phyloP scores from a whole-genome alignment of 2,329 filamentous ascomycete genomes.

The Botrytis sinoallii region DNA sequence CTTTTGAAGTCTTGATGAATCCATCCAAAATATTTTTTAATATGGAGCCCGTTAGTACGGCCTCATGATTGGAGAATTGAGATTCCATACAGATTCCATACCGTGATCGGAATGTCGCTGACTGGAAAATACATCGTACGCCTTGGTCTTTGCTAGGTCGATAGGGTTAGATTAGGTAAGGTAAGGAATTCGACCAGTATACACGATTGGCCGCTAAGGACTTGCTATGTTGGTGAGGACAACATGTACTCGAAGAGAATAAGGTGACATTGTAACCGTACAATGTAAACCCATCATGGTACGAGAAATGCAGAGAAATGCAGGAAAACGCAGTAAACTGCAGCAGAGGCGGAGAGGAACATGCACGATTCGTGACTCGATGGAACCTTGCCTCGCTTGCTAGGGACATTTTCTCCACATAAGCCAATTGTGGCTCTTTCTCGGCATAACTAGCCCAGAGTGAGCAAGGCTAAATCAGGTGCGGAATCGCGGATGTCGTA shows the following conservation, averaged over 20 bases:
- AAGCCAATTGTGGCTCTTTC: conserved; percentile 1
- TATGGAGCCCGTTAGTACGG: not conserved
- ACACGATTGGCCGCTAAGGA: not conserved
- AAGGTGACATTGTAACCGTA: not conserved
- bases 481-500: not conserved
- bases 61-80: conserved; percentile 1
- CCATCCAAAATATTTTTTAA: not conserved
- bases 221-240: not conserved
- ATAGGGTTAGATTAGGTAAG: too few relatives aligned
- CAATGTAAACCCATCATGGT: conserved; percentile 4
- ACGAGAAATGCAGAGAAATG: conserved; percentile 3
- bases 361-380: conserved; percentile 4
- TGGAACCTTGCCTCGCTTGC: not conserved
- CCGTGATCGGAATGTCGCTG: not conserved
- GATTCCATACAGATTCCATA: not conserved
- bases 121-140: not conserved
- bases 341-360: not conserved
- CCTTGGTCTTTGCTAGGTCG: not conserved
- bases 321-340: not conserved
- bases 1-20: not conserved
- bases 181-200: not conserved
- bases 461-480: not conserved
- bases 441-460: conserved; percentile 4
- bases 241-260: not conserved
- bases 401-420: conserved; percentile 10